Evolutionary conservation across 1,139 yeast genomes (phyloP), one percentile per base, ranked within the genome.

Genomic region (Entelexis paramagnoliae): DNA sequence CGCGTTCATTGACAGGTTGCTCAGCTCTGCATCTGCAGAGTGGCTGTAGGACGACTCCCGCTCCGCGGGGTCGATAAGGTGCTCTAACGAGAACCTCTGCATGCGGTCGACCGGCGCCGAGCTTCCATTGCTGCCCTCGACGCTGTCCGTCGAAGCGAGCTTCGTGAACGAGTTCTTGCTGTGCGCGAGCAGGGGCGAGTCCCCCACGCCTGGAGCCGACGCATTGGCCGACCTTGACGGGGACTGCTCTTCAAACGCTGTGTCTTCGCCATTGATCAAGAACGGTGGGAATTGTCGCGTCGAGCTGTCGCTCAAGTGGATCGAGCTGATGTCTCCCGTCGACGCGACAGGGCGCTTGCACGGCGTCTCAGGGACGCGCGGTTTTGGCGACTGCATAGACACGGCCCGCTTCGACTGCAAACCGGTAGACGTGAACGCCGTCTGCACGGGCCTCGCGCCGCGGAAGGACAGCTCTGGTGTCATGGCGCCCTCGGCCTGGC

Each of bases 381-480:
- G 52, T 10, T 33, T 28, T 4, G 58, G 58, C 14, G 55, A 51
- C 32, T 49, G 50, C 30, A 33, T 28, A 14, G 57, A 42, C 13
- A 46, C 48, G 11, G 49, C 42, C 30, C 78, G 80, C 68, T 86
- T 86, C 55, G 89, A 83, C 54, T 81, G 66, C 43, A 86, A 70
- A 0, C 95, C 95, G 0, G 84, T 72, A 4, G 91, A 78, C 66
- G 79, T 75, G 65, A 87, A 87, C 14, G 93, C 95, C 0, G 91
- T 81, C 64, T 85, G 95, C 46, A 85, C 72, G 4, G 96, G 95
- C 63, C 83, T 83, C 32, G 83, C 94, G 52, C 79, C 78, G 58
- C 79, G 78, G 66, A 81, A 86, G 22, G 76, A 57, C 28, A 66
- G 73, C n/a, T 80, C 75, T 17, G 79, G 68, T 53, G 68, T 62